Conservation (phyloP, 2,329 filamentous ascomycete genomes). For the Monosporascus sp. region DNA sequence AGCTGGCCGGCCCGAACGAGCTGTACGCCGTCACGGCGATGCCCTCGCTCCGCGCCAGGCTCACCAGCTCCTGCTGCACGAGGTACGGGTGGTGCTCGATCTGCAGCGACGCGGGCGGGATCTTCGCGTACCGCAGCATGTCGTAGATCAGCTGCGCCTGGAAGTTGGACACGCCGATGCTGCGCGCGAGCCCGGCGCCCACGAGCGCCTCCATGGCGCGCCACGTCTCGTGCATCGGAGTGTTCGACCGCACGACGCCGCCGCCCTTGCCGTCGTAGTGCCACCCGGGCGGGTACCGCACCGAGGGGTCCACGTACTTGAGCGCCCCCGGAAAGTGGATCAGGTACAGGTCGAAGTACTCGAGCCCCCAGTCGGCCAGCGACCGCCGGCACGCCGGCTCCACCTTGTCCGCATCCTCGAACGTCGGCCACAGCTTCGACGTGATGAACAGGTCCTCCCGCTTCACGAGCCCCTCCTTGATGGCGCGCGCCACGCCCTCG, state of each 20-base stretch:
- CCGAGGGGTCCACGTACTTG: constrained; percentile 75
- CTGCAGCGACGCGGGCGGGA: constrained; percentile 72
- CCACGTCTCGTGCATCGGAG: constrained; percentile 78
- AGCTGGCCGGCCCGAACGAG: constrained; percentile 73
- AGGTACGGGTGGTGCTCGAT: constrained; percentile 90
- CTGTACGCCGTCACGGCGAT: constrained; percentile 79
- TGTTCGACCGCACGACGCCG: constrained; percentile 59
- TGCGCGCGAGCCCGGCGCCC: constrained; percentile 59
- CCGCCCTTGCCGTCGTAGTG: constrained; percentile 56
- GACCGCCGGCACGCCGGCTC: constrained; percentile 71
- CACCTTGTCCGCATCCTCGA: constrained; percentile 75
- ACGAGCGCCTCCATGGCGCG: constrained; percentile 72
- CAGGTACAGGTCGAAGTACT: constrained; percentile 87
- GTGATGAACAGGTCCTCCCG: constrained; percentile 87
- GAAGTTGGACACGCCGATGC: constrained; percentile 82
- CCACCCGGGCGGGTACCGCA: constrained; percentile 78
- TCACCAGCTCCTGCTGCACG: constrained; percentile 65
- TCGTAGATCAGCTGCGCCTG: constrained; percentile 72
- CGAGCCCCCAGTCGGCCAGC: constrained; percentile 75
- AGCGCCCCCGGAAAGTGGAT: constrained; percentile 86
- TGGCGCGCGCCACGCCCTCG: constrained; percentile 70
- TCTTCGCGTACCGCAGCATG: constrained; percentile 69
- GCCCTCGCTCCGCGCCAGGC: constrained; percentile 62
- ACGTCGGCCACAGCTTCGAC: constrained; percentile 90
- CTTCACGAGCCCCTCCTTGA: constrained; percentile 75